Base-by-base conservation (phyloP, 208 protist species). In the Trypanosoma avium region DNA sequence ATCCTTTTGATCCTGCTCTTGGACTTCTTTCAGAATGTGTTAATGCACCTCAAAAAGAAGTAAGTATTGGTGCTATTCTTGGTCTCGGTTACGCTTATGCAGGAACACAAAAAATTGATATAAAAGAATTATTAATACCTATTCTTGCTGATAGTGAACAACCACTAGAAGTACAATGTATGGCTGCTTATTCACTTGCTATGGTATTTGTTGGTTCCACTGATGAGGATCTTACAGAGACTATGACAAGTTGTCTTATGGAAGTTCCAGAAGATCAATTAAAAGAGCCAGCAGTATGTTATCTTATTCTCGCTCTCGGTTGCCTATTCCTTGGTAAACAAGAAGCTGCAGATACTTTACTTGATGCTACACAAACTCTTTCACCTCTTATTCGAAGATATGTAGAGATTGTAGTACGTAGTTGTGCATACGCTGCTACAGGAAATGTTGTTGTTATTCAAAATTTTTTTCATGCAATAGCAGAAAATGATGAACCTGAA, bases 401-500 rank as follows among this genome's bases (percentile, higher is more conserved):
- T 80, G 80, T 91, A 4, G 73, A 87, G 50, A 86, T 98, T 17
- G 97, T 98, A 1, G 69, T 99, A 13, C 94, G 97, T 46, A 92
- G 90, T 30, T 99, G 97, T 63, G 98, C 99, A 2, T 99, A 99
- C 75, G 98, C 97, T 12, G 98, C 96, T 10, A 99, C 97, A 5
- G 98, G 98, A 42, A 99, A 99, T 73, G 98, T 99, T 10, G 81
- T 99, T 4, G 92, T 98, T 38, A 96, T 99, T 48, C 98, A 99
- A 82, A 88, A 96, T 38, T 77, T 99, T 54, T 92, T 99, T 52
- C 88, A 97, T 65, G 92, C 92, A 36, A 88, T 99, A 27, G 90
- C 97, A n/a, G 92, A 97, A 57, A 97, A 87, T 54, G 70, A 76
- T n/a, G 89, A 97, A 35, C 81, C 89, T 50, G 42, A 82, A 35